A percentile compares a stretch with the other conserved stretches of the same genome.
phyloP scores from a whole-genome alignment of 2,329 filamentous ascomycete genomes.

The Sporothrix inflata region DNA sequence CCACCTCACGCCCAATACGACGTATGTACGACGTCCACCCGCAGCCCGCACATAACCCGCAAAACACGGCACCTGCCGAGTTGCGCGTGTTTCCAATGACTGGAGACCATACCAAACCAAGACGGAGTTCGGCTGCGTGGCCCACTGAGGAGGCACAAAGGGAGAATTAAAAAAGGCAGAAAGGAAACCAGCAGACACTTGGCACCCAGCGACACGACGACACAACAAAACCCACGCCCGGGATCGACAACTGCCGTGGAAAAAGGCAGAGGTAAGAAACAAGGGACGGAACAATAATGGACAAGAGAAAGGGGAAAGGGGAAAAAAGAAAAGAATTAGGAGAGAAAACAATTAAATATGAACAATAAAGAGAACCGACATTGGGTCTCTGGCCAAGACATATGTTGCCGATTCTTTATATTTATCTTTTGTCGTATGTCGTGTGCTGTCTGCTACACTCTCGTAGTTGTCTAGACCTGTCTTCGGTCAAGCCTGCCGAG shows the following conservation, averaged over 20 bases:
- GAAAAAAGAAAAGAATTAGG: neutral
- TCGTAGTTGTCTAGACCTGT: neutral
- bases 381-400: neutral
- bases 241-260: slow-evolving; percentile 1
- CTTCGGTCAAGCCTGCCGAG: slow-evolving; percentile 10
- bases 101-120: neutral
- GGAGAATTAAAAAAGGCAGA: neutral
- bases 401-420: neutral
- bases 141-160: neutral
- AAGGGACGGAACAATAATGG: neutral
- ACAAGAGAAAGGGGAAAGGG: too few species aligned
- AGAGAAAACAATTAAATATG: neutral
- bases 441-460: too few species aligned
- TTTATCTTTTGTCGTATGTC: neutral
- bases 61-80: slow-evolving; percentile 14
- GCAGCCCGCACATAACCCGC: neutral
- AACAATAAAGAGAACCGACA: too few species aligned
- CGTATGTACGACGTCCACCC: neutral
- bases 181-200: neutral
- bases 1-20: neutral
- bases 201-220: neutral
- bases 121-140: slow-evolving; percentile 4
- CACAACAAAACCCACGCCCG: neutral
- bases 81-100: slow-evolving; percentile 9
- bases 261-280: neutral